Evolutionary conservation across 2,329 filamentous ascomycete genomes (phyloP), one percentile per base, ranked within the genome.

Genomic region (Fusarium secorum): DNA sequence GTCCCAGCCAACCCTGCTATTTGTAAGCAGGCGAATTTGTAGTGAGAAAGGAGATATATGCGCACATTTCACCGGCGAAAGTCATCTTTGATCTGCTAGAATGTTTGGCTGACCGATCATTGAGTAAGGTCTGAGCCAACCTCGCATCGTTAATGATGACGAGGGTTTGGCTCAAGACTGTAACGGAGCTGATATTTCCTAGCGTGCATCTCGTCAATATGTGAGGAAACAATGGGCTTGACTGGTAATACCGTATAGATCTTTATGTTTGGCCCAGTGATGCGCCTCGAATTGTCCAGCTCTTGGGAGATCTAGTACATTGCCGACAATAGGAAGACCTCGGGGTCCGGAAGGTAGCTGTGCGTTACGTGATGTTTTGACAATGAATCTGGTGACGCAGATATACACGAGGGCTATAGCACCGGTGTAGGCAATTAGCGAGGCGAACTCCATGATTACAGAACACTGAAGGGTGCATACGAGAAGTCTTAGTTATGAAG

Each of bases 131-230:
- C 7, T 77, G 66, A 0, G 81, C 81, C 0, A 81, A 64, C 3
- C 77, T 66, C 4, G 71, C 52, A 55, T 83, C 81, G 58, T 83
- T 81, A 11, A 85, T 70, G 11, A 85, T 75, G 11, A 85, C 65
- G 8, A 84, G 73, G 0, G 82, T 83, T 52, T 81, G 78, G 4
- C 83, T 81, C 11, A 83, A 64, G 7, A 82, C 75, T 0, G 78
- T 83, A 18, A 83, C 55, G 20, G 81, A 78, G 22, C 75, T 77
- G 3, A 77, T 72, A 1, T 75, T 84, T 90, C 93, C 81, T 66
- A 11, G 1, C 0, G 2, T 2, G 9, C 0, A n/a, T 4, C 2
- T n/a, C 0, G 5, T 49, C 6, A 51, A 17, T 15, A 20, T 6
- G 0, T 10, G 10, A 18, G 7, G 15, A 4, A 0, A 3, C 0